These are phyloP conservation scores for Saitozyma podzolica DNA, from an alignment of 768 basidiomycete genomes.

Conservation along the genomic window DNA sequence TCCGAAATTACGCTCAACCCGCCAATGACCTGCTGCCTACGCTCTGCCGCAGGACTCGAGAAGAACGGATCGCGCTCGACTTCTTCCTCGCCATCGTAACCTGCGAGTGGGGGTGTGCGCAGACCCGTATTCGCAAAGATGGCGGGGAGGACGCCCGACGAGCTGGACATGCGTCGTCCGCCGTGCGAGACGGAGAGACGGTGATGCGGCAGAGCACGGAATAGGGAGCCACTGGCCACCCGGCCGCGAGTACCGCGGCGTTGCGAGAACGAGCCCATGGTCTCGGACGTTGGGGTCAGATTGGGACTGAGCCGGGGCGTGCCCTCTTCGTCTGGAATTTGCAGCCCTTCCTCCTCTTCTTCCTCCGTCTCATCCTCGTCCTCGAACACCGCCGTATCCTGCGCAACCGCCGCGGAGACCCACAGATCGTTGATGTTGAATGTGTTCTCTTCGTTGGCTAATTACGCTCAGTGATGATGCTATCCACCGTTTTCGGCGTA, in stretches of 20 bases:
- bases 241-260: conserved; percentile 14
- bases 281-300: conserved; percentile 9
- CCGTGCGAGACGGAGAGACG: conserved; percentile 35
- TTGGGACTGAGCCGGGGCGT: conserved; percentile 34
- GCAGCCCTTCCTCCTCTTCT: conserved; percentile 54
- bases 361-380: conserved; percentile 73
- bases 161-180: conserved; percentile 42
- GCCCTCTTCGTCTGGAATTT: conserved; percentile 39
- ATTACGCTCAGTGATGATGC: not conserved
- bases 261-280: conserved; percentile 1
- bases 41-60: conserved; percentile 16
- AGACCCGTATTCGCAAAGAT: conserved; percentile 86
- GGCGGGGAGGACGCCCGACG: conserved; percentile 59
- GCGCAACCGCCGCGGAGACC: conserved; percentile 96
- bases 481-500: not conserved
- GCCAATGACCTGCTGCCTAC: conserved; percentile 8
- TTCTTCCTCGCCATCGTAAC: conserved; percentile 33
- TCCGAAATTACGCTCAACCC: conserved; percentile 46
- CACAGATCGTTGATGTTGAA: conserved; percentile 94
- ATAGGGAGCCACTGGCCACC: conserved; percentile 17
- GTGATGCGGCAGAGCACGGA: conserved; percentile 25
- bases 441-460: conserved; percentile 89
- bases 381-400: conserved; percentile 61
- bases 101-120: conserved; percentile 63
- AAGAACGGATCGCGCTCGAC: conserved; percentile 39